Conservation (phyloP, 2,329 filamentous ascomycete genomes). For the Conoideocrella luteorostrata region DNA sequence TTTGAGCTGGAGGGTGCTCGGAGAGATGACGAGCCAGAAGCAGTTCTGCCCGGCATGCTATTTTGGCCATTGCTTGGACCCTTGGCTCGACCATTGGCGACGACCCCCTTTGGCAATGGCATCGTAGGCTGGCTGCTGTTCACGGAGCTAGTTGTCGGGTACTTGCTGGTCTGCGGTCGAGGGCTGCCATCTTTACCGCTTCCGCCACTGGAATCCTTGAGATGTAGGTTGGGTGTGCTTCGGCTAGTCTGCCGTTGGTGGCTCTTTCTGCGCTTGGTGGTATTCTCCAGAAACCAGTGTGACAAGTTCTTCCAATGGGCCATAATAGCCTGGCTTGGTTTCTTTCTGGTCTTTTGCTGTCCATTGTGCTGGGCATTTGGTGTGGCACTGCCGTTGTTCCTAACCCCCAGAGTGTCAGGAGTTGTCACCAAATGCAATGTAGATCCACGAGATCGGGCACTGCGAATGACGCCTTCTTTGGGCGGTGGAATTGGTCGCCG, state of each 20-base stretch:
- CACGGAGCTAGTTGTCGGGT: slow-evolving; percentile 34
- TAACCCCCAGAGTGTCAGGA: slow-evolving; percentile 39
- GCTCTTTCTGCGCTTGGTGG: slow-evolving; percentile 44
- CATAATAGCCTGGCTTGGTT: slow-evolving; percentile 52
- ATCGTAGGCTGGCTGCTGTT: slow-evolving; percentile 31
- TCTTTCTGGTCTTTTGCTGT: slow-evolving; percentile 45
- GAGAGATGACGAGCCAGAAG: slow-evolving; percentile 15
- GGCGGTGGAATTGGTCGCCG: slow-evolving; percentile 74
- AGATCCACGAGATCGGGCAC: slow-evolving; percentile 70
- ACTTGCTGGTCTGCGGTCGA: slow-evolving; percentile 54
- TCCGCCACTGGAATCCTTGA: slow-evolving; percentile 40
- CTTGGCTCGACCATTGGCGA: slow-evolving; percentile 44
- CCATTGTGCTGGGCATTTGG: slow-evolving; percentile 19
- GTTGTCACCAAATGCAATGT: slow-evolving; percentile 80
- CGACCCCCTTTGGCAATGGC: slow-evolving; percentile 42
- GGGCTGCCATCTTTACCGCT: slow-evolving; percentile 48
- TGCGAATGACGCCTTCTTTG: slow-evolving; percentile 67
- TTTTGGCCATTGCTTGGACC: slow-evolving; percentile 12
- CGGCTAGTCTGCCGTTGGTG: slow-evolving; percentile 46
- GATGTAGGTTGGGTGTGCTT: slow-evolving; percentile 53
- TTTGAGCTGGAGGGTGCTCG: slow-evolving; percentile 21
- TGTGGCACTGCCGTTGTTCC: slow-evolving; percentile 15
- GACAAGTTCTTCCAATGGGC: slow-evolving; percentile 59
- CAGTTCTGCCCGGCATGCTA: slow-evolving; percentile 14
- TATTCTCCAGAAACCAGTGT: slow-evolving; percentile 56